These are phyloP conservation scores for Chlamydomonas sp. DNA, from an alignment of 139 green algal species.

Conservation along the genomic window DNA sequence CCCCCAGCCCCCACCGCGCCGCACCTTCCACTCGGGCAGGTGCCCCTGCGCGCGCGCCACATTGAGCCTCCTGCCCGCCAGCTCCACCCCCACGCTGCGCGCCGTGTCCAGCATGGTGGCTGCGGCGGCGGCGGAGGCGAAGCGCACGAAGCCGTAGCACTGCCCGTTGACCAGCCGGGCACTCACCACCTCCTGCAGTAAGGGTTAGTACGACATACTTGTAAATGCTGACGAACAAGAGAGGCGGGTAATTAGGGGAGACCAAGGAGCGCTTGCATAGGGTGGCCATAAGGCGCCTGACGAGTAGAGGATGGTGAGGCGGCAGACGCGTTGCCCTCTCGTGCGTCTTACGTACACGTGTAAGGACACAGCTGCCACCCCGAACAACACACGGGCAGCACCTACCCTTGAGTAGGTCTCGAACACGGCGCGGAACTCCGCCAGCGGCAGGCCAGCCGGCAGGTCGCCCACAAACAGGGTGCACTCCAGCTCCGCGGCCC, in stretches of 20 bases:
- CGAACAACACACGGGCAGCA: background rate
- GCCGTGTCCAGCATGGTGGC: constrained; percentile 22
- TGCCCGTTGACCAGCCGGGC: constrained; percentile 24
- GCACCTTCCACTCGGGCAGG: constrained; percentile 34
- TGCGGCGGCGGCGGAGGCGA: constrained; percentile 11
- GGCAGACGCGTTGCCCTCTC: too few species aligned
- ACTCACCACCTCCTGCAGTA: constrained; percentile 35
- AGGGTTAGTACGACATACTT: background rate
- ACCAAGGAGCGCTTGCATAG: too few species aligned
- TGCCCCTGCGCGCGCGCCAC: constrained; percentile 33
- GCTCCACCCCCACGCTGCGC: constrained; percentile 7
- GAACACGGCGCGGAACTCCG: constrained; percentile 7
- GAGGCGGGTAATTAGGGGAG: too few species aligned
- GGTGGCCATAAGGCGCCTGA: too few species aligned
- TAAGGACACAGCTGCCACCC: too few species aligned
- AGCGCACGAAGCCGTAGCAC: constrained; percentile 31
- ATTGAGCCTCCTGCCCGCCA: constrained; percentile 17
- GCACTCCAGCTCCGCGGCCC: constrained; percentile 16
- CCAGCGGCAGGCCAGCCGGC: background rate
- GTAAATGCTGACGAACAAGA: too few species aligned
- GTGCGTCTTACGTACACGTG: too few species aligned
- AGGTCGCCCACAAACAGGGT: constrained; percentile 34
- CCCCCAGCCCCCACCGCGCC: background rate
- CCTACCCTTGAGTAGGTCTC: constrained; percentile 18
- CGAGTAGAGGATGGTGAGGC: too few species aligned